Evolutionary conservation across 2,329 filamentous ascomycete species (phyloP).

Genomic region (Fusarium drepaniforme): DNA sequence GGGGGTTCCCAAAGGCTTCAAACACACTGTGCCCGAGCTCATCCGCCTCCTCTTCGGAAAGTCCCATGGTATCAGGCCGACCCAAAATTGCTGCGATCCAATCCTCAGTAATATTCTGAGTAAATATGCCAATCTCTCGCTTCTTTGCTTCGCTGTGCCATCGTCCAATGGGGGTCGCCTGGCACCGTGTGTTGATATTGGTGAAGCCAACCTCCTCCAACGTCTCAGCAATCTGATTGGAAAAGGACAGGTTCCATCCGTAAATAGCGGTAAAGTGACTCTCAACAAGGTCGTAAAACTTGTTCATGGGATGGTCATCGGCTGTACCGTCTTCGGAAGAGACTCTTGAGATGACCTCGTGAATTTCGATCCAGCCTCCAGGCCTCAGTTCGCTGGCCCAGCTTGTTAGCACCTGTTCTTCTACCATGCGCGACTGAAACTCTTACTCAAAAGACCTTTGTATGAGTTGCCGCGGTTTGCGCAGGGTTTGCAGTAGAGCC

Average conservation of each 20-base stretch:
- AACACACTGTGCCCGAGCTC: constrained; percentile 48
- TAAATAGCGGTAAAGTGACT: constrained; percentile 48
- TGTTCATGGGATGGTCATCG: constrained; percentile 49
- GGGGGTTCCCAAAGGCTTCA: constrained; percentile 48
- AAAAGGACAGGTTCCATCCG: constrained; percentile 51
- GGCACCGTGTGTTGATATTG: constrained; percentile 46
- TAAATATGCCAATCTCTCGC: constrained; percentile 54
- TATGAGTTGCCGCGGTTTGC: constrained; percentile 63
- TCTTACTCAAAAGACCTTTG: constrained; percentile 58
- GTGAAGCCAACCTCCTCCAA: constrained; percentile 51
- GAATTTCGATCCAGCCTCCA: constrained; percentile 56
- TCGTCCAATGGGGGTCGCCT: constrained; percentile 51
- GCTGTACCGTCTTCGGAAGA: constrained; percentile 49
- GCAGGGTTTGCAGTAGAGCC: constrained; percentile 63
- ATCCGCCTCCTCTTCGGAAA: constrained; percentile 50
- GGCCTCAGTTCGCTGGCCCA: constrained; percentile 48
- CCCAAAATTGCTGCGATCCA: constrained; percentile 50
- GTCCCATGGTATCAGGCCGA: constrained; percentile 48
- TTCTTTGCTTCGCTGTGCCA: constrained; percentile 51
- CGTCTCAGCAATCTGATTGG: constrained; percentile 43
- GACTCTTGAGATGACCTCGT: constrained; percentile 50
- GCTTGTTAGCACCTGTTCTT: constrained; percentile 19
- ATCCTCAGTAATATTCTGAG: constrained; percentile 51
- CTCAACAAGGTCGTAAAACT: constrained; percentile 49
- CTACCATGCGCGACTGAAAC: not conserved